Base-by-base conservation (phyloP, 2,329 filamentous ascomycete species). In the Colletotrichum spaethianum region DNA sequence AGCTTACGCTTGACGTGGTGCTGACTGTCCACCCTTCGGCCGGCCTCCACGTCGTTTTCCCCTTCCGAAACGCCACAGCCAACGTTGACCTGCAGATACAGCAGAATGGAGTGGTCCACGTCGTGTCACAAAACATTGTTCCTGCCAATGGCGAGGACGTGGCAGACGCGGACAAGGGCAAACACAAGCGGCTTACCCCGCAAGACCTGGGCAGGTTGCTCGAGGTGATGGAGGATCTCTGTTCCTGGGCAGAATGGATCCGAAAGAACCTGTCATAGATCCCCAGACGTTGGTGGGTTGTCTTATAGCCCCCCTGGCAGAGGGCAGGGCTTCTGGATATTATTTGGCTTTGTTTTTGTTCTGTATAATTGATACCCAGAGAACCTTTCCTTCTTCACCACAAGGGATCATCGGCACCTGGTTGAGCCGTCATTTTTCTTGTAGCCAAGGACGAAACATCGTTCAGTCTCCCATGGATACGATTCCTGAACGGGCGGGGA, bases 31-130 rank as follows among this genome's bases (percentile, higher is more conserved):
- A 88, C 68, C 85, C 86, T 0, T 79, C 85, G 9, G 85, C 86
- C 6, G 83, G 85, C 36, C 79, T 91, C 20, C 83, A 87, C 64
- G 81, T 90, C 8, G 84, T 87, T 11, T 91, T 91, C 74, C 88
- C 88, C 1, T 87, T 90, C 76, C 80, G 80, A 44, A 74, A 80
- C 20, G 80, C 78, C 42, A 88, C 86, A 2, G 87, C 86, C 6
- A 87, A 87, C 70, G 81, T 93, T 31, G 86, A 85, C 33, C 76
- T 93, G 16, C 89, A 90, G 75, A 87, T 93, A 23, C 84, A 88
- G 26, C 83, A 87, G 44, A 90, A 92, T 67, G 92, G 88, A 5
- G 83, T 87, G 18, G 85, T 93, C 4, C 83, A 87, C 23, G 83
- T 93, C 44, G 80, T 86, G 3, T 86, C 88, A 31, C 89, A 93